phyloP scores from a whole-genome alignment of 352 stramenopile species.

The Blastocystis sp. region DNA sequence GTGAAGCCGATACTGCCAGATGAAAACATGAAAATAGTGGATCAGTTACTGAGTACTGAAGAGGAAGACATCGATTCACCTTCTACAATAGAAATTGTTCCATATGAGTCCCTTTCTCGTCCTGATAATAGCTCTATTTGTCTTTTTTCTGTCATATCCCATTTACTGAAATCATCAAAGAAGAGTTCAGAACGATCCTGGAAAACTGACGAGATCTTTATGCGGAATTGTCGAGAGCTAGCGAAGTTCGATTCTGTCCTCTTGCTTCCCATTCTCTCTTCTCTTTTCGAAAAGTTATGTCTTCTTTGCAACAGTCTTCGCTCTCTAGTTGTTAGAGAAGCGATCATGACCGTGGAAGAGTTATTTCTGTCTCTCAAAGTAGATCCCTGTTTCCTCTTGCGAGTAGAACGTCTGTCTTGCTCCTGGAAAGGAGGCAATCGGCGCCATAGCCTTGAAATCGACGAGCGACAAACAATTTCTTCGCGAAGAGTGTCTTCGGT shows the following conservation, averaged over 20 bases:
- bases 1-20: neutral
- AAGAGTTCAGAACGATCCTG: neutral
- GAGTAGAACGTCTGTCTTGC: neutral
- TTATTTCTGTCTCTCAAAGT: neutral
- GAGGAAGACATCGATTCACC: neutral
- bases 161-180: neutral
- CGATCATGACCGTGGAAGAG: neutral
- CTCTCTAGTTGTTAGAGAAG: neutral
- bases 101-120: neutral
- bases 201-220: slow-evolving; percentile 13
- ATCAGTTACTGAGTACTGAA: neutral
- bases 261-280: neutral
- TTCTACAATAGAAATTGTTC: neutral
- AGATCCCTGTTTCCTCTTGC: neutral
- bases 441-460: neutral
- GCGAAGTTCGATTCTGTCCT: neutral
- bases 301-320: slow-evolving; percentile 21
- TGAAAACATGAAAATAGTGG: neutral
- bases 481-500: slow-evolving; percentile 14
- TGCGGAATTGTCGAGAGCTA: neutral
- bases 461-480: slow-evolving; percentile 30
- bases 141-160: neutral
- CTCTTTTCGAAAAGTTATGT: neutral
- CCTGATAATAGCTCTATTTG: neutral
- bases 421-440: neutral